Conservation (phyloP, 2,329 filamentous ascomycete species). For the Microdochium bolleyi region DNA sequence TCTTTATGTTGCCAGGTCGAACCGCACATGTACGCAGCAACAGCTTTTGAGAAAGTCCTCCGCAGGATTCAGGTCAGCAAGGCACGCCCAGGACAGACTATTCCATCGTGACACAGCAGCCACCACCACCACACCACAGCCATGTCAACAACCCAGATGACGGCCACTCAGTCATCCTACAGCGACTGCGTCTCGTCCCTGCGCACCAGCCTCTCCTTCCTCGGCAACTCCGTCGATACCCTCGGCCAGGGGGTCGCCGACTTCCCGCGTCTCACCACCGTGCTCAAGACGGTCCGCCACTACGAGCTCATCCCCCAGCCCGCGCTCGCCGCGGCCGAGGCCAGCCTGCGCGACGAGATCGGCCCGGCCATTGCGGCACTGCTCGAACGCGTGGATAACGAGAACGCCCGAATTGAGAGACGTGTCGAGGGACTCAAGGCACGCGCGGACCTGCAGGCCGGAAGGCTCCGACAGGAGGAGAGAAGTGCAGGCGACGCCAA, state of each 20-base stretch:
- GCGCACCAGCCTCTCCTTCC: conserved; percentile 50
- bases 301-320: conserved; percentile 88
- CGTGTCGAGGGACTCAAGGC: conserved; percentile 80
- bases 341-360: conserved; percentile 79
- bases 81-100: too few species aligned
- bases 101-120: too few species aligned
- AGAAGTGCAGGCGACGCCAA: conserved; percentile 11
- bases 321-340: conserved; percentile 72
- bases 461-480: conserved; percentile 37
- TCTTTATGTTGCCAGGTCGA: too few species aligned
- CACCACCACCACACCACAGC: too few species aligned
- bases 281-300: conserved; percentile 58
- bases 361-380: conserved; percentile 77
- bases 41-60: too few species aligned
- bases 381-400: conserved; percentile 72
- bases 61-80: too few species aligned
- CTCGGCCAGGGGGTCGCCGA: conserved; percentile 49
- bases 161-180: conserved; percentile 26
- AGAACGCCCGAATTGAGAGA: conserved; percentile 74
- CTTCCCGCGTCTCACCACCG: conserved; percentile 45
- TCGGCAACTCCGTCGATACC: conserved; percentile 51
- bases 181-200: conserved; percentile 52
- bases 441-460: conserved; percentile 75
- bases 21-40: too few species aligned
- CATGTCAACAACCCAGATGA: background rate